Percentiles rank a stretch among this genome's conserved stretches.
Evolutionary conservation across 2,329 filamentous ascomycete genomes (phyloP).

Genomic region (Hirsutella minnesotensis): DNA sequence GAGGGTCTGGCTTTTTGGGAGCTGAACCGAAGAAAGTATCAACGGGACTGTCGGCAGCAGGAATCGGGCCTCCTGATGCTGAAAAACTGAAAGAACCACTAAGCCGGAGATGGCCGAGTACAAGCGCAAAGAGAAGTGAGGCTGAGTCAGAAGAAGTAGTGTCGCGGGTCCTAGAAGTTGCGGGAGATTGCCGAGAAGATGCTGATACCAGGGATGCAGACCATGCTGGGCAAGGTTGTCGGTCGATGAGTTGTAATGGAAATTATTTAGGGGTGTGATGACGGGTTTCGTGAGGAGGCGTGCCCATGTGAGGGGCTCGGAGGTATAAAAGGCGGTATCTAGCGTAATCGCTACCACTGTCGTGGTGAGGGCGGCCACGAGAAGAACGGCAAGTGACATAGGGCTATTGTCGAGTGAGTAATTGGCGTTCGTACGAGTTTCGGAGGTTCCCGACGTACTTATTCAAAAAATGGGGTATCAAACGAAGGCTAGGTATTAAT

Average conservation of each 20-base stretch:
- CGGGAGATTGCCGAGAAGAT: slow-evolving; percentile 56
- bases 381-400: slow-evolving; percentile 49
- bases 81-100: slow-evolving; percentile 58
- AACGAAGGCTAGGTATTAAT: slow-evolving; percentile 66
- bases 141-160: slow-evolving; percentile 44
- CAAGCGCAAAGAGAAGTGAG: slow-evolving; percentile 48
- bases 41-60: slow-evolving; percentile 64
- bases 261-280: slow-evolving; percentile 68
- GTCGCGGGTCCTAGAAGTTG: slow-evolving; percentile 61
- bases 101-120: slow-evolving; percentile 66
- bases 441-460: slow-evolving; percentile 44
- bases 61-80: slow-evolving; percentile 73
- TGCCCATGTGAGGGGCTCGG: slow-evolving; percentile 50
- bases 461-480: slow-evolving; percentile 75
- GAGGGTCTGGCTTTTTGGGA: slow-evolving; percentile 43
- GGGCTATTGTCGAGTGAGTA: slow-evolving; percentile 29
- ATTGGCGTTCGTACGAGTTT: too few species aligned
- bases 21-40: slow-evolving; percentile 59
- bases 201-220: slow-evolving; percentile 68
- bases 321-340: slow-evolving; percentile 75
- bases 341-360: slow-evolving; percentile 61
- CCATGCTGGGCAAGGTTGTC: slow-evolving; percentile 65
- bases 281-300: slow-evolving; percentile 53
- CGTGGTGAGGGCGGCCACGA: slow-evolving; percentile 54
- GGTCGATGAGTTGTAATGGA: slow-evolving; percentile 60